Evolutionary conservation across 2,329 filamentous ascomycete genomes (phyloP), one percentile per base, ranked within the genome.

Genomic region (Trichocomaceae sp.): DNA sequence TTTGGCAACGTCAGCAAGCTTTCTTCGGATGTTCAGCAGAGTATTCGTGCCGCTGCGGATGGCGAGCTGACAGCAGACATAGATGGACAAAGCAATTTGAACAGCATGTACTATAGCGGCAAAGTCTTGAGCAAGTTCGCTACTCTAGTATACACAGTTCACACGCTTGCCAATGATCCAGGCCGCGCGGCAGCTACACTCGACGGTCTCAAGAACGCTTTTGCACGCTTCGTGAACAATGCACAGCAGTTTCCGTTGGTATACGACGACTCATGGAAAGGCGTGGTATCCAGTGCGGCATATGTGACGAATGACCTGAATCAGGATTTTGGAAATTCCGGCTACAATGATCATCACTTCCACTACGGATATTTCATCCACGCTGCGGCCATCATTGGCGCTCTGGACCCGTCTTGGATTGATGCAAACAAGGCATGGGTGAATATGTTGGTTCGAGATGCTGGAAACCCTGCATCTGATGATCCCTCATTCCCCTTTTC

Each of bases 81-180:
- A 70, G 70, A 76, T n/a, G 74, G 75, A 0, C 85, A 93, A 64
- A 83, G 83, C 5, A 82, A 93, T 59, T 75, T 88, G 35, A 82
- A 92, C 66, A 95, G 90, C 37, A 91, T 96, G 83, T 97, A 97
- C 71, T 96, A 86, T 70, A 88, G 87, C 62, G 93, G 93, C 62
- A 97, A 92, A 77, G 86, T 83, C 1, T 73, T 93, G 17, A 86
- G 84, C 59, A 92, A 92, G 67, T 91, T 90, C 69, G 88, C 86
- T 0, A 76, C 77, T 15, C 75, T 91, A 26, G 72, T 88, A 39
- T 85, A 87, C 62, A 81, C 83, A 0, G 77, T 84, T 42, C 76
- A 83, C 57, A 80, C 87, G 60, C 70, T 92, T 58, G 69, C 87
- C 5, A 76, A 77, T 10, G 81, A 90, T 60, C 68, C 72, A 35